phyloP scores from a whole-genome alignment of 148 eudicot species.

The Polygonum maritimum region DNA sequence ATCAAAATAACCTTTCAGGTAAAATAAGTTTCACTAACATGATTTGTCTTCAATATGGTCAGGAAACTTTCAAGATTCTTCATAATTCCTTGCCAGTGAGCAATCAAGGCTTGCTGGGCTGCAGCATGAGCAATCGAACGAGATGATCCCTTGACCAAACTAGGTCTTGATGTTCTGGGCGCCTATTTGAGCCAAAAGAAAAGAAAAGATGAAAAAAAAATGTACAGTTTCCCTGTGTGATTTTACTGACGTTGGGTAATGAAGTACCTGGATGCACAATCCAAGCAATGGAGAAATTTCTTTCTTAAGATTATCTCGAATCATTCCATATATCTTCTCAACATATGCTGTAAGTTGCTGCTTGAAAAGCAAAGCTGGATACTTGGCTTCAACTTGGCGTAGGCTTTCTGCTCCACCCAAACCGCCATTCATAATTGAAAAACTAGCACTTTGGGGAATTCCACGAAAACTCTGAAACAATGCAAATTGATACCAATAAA shows the following conservation, averaged over 20 bases:
- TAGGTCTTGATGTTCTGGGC: conserved; percentile 96
- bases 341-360: conserved; percentile 99
- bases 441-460: conserved; percentile 61
- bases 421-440: conserved; percentile 49
- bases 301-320: conserved; percentile 90
- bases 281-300: conserved; percentile 95
- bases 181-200: conserved; percentile 36
- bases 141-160: conserved; percentile 86
- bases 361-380: conserved; percentile 97
- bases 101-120: conserved; percentile 91
- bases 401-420: conserved; percentile 56
- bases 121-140: conserved; percentile 74
- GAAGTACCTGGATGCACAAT: conserved; percentile 78
- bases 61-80: conserved; percentile 71
- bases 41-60: conserved; percentile 65
- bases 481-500: background rate
- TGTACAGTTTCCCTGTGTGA: background rate
- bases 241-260: background rate
- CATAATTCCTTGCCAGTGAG: conserved; percentile 98
- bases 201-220: background rate
- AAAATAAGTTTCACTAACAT: conserved; percentile 44
- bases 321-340: conserved; percentile 93
- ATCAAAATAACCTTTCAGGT: background rate
- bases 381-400: conserved; percentile 96
- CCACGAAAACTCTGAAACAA: conserved; percentile 78